Base-by-base conservation (phyloP, 768 basidiomycete genomes). In the Roridomyces roridus region DNA sequence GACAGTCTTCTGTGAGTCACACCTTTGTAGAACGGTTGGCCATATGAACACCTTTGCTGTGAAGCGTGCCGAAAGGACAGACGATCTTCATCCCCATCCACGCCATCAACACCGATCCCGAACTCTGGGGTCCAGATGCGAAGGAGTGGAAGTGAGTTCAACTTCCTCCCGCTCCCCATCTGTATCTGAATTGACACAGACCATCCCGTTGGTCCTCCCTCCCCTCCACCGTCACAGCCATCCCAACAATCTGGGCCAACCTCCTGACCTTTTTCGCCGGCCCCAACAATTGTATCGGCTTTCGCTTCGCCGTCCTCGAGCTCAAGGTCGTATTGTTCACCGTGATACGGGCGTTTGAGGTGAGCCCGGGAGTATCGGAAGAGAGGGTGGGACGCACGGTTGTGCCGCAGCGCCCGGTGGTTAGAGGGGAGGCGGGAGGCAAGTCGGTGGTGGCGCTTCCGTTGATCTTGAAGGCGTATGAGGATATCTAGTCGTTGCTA, bases 191-290 rank as follows among this genome's bases (percentile, higher is more conserved):
- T 28, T 41, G 18, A 36, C 20, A 26, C 56, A 89, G 85, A 62
- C 88, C 88, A 0, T 87, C 89, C 61, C 76, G 88, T 1, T 91
- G 88, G 88, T 65, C 72, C 17, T 64, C 73, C 2, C 37, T 75
- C 5, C 85, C 86, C 0, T 77, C 80, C n/a, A 72, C 72, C 0
- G 78, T 74, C 1, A 66, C 67, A 4, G 52, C 65, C 0, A 72
- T 89, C 21, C 88, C 88, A 5, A 83, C 86, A 11, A 75, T 88
- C 0, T 87, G 82, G 81, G 77, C 82, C 5, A 80, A 86, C 63
- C 64, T 84, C 58, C 63, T 88, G 26, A 79, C 83, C 0, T 91
- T 91, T 76, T 61, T 86, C 3, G 85, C 84, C 26, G 87, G 88
- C 41, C 34, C 44, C 8, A 43, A 46, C 44, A 46, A 45, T n/a